phyloP scores from a whole-genome alignment of 371 early-diverging fungal genomes.

The Conidiobolus incongruus region DNA sequence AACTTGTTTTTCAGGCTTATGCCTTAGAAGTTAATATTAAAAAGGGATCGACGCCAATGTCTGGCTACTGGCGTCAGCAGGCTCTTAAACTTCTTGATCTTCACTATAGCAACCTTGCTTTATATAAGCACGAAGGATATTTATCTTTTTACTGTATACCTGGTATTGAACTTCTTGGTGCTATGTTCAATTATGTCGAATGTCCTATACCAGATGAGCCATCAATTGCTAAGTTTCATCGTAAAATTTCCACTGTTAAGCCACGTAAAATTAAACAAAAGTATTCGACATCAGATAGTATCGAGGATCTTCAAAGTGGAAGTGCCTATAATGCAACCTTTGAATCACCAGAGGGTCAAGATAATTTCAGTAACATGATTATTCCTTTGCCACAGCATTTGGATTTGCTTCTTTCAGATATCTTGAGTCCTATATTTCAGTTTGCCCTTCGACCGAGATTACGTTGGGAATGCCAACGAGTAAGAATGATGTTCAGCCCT shows the following conservation, averaged over 20 bases:
- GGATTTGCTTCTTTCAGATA: not conserved
- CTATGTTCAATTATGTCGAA: not conserved
- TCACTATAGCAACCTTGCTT: not conserved
- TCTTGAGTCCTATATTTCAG: conserved; percentile 1
- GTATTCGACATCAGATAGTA: too few species aligned
- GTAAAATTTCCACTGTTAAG: not conserved
- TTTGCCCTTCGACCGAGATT: not conserved
- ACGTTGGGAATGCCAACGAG: not conserved
- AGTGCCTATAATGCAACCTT: not conserved
- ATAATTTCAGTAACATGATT: not conserved
- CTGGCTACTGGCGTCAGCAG: not conserved
- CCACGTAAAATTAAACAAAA: not conserved
- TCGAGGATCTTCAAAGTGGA: not conserved
- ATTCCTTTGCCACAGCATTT: not conserved
- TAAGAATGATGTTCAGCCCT: not conserved
- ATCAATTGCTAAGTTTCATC: not conserved
- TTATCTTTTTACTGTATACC: not conserved
- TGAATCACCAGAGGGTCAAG: not conserved
- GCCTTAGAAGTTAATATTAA: conserved; percentile 1
- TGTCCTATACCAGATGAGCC: not conserved
- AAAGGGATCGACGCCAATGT: not conserved
- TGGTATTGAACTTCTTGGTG: not conserved
- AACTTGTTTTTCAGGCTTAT: conserved; percentile 5
- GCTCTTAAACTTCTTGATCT: not conserved
- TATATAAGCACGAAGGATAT: not conserved